These are phyloP conservation scores for Penicillium sp. DNA, from an alignment of 2,329 filamentous ascomycete species.

Conservation along the genomic window DNA sequence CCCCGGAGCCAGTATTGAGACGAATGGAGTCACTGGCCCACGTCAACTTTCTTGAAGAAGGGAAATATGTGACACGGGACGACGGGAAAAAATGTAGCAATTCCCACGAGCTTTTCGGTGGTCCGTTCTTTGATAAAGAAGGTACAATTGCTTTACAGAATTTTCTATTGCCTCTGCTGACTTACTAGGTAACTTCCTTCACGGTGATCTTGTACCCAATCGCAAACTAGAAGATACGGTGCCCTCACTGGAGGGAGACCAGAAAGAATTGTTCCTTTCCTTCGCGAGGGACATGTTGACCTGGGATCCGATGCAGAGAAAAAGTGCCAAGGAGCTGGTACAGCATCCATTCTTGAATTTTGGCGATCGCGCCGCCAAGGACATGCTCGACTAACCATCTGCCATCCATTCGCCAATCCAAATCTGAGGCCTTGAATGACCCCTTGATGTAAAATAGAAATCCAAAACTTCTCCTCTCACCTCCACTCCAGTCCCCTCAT, in stretches of 20 bases:
- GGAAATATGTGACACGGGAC: neutral
- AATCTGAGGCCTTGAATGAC: neutral
- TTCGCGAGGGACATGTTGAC: neutral
- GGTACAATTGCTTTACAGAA: neutral
- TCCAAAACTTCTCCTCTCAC: neutral
- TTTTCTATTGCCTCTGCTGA: neutral
- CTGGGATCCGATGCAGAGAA: neutral
- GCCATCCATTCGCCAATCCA: neutral
- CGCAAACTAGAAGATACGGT: conserved; percentile 25
- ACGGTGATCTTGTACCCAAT: conserved; percentile 25
- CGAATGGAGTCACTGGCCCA: neutral
- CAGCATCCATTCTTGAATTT: neutral
- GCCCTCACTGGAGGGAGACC: conserved; percentile 28
- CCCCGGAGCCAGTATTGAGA: neutral
- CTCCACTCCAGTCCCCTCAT: neutral
- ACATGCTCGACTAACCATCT: neutral
- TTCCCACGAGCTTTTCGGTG: neutral
- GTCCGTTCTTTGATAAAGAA: neutral
- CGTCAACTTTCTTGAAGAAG: neutral
- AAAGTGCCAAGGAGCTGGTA: conserved; percentile 19
- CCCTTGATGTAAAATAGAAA: neutral
- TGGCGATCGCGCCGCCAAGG: neutral
- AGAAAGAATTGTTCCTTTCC: neutral
- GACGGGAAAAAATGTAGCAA: neutral
- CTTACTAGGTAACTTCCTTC: conserved; percentile 23